phyloP scores from a whole-genome alignment of 371 early-diverging fungal genomes.

The Capillidium heterosporum region DNA sequence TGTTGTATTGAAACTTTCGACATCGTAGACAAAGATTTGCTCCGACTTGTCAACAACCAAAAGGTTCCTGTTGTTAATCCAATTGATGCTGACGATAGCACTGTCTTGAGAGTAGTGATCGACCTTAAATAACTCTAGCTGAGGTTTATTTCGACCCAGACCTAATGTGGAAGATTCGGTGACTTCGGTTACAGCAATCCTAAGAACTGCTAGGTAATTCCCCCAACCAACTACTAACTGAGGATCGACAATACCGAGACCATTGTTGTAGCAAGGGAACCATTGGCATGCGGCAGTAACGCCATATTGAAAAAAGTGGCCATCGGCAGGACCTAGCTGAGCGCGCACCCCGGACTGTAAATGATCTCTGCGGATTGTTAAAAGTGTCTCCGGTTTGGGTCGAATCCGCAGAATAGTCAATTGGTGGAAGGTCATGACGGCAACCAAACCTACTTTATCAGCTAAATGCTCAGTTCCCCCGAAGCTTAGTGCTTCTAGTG shows the following conservation, averaged over 20 bases:
- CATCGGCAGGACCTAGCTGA: neutral
- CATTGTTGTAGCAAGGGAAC: constrained; percentile 4
- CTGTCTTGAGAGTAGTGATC: neutral
- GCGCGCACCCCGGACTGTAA: neutral
- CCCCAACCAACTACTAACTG: constrained; percentile 46
- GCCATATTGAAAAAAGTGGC: neutral
- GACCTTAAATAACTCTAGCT: neutral
- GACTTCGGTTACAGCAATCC: constrained; percentile 13
- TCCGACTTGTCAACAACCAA: neutral
- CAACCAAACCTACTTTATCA: constrained; percentile 48
- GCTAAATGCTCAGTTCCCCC: constrained; percentile 37
- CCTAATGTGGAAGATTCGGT: too few species aligned
- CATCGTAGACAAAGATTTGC: neutral
- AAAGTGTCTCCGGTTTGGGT: neutral
- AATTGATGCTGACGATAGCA: neutral
- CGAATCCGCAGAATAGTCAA: constrained; percentile 13
- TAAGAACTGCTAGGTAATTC: constrained; percentile 30
- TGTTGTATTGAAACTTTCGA: neutral
- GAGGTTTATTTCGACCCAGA: neutral
- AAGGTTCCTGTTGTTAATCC: constrained; percentile 2
- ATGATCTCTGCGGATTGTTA: neutral
- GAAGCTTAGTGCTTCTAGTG: constrained; percentile 41
- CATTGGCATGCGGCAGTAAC: neutral
- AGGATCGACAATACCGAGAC: constrained; percentile 10
- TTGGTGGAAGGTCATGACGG: constrained; percentile 52